These are phyloP conservation scores for Euphorbia peplus DNA, from an alignment of 345 rosid species.

Conservation along the genomic window DNA sequence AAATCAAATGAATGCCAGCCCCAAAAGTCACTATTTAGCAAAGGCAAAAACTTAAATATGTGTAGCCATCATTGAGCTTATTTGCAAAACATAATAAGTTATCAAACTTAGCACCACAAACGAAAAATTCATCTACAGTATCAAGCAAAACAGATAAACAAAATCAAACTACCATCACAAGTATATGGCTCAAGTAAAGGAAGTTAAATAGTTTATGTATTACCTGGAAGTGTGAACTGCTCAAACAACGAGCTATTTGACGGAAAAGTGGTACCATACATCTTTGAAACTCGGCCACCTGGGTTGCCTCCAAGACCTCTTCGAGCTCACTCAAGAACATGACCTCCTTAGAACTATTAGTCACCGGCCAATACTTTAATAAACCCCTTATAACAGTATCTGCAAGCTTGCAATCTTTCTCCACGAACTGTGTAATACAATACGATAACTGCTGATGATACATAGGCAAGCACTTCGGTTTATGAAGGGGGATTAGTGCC, in stretches of 20 bases:
- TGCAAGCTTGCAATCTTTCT: constrained; percentile 69
- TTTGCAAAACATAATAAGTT: neutral
- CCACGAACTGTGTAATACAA: constrained; percentile 64
- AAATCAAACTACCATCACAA: neutral
- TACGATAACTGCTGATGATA: constrained; percentile 70
- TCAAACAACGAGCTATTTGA: constrained; percentile 61
- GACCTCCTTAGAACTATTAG: constrained; percentile 68
- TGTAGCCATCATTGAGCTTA: too few species aligned
- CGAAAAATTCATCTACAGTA: neutral
- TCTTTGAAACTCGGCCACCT: constrained; percentile 62
- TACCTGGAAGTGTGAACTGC: constrained; percentile 82
- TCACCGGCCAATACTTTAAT: constrained; percentile 65
- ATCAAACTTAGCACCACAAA: neutral
- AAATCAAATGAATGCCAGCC: neutral
- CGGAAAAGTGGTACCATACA: constrained; percentile 68
- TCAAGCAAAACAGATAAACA: neutral
- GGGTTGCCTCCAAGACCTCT: constrained; percentile 71
- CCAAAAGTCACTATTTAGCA: neutral
- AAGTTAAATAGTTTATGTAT: constrained; percentile 4
- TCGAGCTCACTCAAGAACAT: constrained; percentile 70
- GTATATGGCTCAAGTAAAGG: neutral
- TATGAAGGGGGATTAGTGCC: constrained; percentile 67
- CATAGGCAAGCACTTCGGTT: constrained; percentile 62
- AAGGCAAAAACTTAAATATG: neutral
- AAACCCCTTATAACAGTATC: constrained; percentile 60